Percentiles rank a stretch among this genome's conserved stretches.
phyloP scores from a whole-genome alignment of 805 yeast species.

The Candida silvicultrix region DNA sequence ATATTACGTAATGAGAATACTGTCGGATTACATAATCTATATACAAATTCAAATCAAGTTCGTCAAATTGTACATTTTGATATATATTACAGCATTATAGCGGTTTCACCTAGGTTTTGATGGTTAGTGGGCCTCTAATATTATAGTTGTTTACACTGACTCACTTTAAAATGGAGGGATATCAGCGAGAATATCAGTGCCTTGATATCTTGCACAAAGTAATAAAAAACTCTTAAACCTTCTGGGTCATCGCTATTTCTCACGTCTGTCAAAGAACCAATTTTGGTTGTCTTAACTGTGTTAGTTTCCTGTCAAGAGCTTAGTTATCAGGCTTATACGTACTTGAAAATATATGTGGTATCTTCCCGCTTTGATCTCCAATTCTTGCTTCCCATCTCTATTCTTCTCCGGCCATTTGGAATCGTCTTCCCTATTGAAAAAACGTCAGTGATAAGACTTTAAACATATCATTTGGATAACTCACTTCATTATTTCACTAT shows the following conservation, averaged over 20 bases:
- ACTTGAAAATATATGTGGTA: slow-evolving; percentile 27
- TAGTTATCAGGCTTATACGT: too few species aligned
- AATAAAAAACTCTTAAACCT: slow-evolving; percentile 37
- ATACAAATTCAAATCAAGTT: too few species aligned
- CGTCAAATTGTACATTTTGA: too few species aligned
- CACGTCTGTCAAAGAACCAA: slow-evolving; percentile 35
- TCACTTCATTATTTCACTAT: slow-evolving; percentile 31
- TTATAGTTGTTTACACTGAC: too few species aligned
- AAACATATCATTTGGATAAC: too few species aligned
- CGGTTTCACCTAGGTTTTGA: slow-evolving; percentile 6
- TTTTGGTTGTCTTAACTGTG: slow-evolving; percentile 23
- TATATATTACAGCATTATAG: too few species aligned
- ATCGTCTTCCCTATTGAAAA: slow-evolving; percentile 27
- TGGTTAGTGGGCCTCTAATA: too few species aligned
- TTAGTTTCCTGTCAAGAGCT: too few species aligned
- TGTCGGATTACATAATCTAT: too few species aligned
- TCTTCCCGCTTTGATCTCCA: slow-evolving; percentile 32
- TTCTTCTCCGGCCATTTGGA: slow-evolving; percentile 33
- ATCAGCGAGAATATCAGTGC: slow-evolving; percentile 36
- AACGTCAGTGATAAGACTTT: not conserved
- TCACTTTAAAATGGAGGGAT: slow-evolving; percentile 34
- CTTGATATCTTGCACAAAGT: slow-evolving; percentile 35
- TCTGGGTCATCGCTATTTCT: slow-evolving; percentile 35
- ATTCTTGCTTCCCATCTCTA: slow-evolving; percentile 34
- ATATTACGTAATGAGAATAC: not conserved